Base-by-base conservation (phyloP, 2,329 filamentous ascomycete genomes). In the Xylaria sp. region DNA sequence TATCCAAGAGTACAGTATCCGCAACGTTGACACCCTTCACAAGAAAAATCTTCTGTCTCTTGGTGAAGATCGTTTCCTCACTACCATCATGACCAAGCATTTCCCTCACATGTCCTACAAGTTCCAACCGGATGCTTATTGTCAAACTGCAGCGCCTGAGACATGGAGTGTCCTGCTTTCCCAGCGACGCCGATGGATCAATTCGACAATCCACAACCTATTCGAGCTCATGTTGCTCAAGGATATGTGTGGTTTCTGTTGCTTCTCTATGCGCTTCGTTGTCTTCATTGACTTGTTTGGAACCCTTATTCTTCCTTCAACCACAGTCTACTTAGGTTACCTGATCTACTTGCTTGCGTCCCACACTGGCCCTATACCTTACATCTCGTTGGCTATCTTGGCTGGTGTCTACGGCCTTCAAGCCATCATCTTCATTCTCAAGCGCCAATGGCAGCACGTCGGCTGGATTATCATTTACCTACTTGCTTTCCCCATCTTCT, bases 391-490 rank as follows among this genome's bases (percentile, higher is more conserved):
- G 67, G 84, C 91, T 74, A 94, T 99, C 84, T 79, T 99, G 75
- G 94, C 89, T 21, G 92, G 87, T 62, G 92, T 97, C 15, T 99
- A 99, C 73, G 95, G 95, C 84, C 87, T 99, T 2, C 95, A 99
- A 75, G 94, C 94, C 2, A 79, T 98, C 64, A 96, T 99, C 73
- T 99, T 99, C 81, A 93, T 98, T 70, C 83, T 98, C 71, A 97
- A 97, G 82, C 86, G 95, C 55, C 92, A 98, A 78, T 99, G 95
- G 95, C 94, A 99, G 76, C 94, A 98, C 75, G 87, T 99, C 64
- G 95, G 95, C 70, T 99, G 95, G 95, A 98, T 99, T 94, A 90
- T 99, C 69, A 98, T 99, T 75, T 99, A 99, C 79, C 85, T 99
- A 66, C 71, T 96, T n/a, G 95, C 95, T 2, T 97, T 91, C 82